Percentiles rank a stretch among this genome's conserved stretches.
Conservation (phyloP, 1,284 basidiomycete genomes). For the Ceratobasidium papillatum region DNA sequence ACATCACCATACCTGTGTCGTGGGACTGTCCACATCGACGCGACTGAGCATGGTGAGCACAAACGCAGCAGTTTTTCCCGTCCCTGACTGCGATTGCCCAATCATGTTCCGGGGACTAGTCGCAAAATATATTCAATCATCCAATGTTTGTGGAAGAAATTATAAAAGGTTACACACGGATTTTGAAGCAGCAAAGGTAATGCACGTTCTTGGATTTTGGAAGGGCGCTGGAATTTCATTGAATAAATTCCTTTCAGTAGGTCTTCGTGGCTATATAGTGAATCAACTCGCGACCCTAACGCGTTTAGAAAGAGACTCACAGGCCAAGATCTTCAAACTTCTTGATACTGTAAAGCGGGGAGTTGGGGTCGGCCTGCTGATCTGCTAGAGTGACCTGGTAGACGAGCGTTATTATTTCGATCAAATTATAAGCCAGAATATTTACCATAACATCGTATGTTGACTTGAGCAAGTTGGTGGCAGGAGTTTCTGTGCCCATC, state of each 20-base stretch:
- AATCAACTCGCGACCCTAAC: slow-evolving; percentile 41
- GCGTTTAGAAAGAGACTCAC: slow-evolving; percentile 60
- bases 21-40: slow-evolving; percentile 83
- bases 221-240: slow-evolving; percentile 97
- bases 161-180: slow-evolving; percentile 68
- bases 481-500: slow-evolving; percentile 19
- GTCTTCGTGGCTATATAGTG: slow-evolving; percentile 73
- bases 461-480: slow-evolving; percentile 26
- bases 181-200: slow-evolving; percentile 90
- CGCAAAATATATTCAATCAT: slow-evolving; percentile 6
- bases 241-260: slow-evolving; percentile 96
- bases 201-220: slow-evolving; percentile 98
- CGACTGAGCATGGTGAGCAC: slow-evolving; percentile 97
- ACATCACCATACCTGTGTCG: slow-evolving; percentile 75
- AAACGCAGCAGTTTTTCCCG: slow-evolving; percentile 99
- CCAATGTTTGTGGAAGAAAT: background rate
- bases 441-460: slow-evolving; percentile 33
- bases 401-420: background rate
- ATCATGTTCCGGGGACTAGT: slow-evolving; percentile 95
- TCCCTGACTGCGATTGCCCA: slow-evolving; percentile 98
- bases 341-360: slow-evolving; percentile 92
- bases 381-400: slow-evolving; percentile 93
- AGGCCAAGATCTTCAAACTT: slow-evolving; percentile 94
- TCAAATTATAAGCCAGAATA: background rate
- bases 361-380: slow-evolving; percentile 95